phyloP scores from a whole-genome alignment of 1,139 yeast genomes.

The Pichia terricola region DNA sequence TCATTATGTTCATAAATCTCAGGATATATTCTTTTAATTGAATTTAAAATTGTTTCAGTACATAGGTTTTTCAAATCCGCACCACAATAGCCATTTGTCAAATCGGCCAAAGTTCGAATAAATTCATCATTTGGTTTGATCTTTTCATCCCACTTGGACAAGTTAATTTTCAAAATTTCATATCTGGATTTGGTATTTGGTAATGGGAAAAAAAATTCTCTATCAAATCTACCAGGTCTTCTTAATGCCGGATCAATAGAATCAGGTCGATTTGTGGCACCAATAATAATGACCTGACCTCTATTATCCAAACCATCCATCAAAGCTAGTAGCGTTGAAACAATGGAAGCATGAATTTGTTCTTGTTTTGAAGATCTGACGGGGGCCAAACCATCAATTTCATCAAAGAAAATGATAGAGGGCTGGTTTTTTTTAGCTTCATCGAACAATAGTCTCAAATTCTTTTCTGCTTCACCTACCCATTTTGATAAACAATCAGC shows the following conservation, averaged over 20 bases:
- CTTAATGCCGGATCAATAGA: slow-evolving; percentile 96
- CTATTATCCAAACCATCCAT: slow-evolving; percentile 97
- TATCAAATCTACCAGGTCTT: slow-evolving; percentile 94
- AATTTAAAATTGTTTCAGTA: slow-evolving; percentile 82
- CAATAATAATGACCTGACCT: slow-evolving; percentile 96
- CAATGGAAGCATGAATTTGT: slow-evolving; percentile 96
- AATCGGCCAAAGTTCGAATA: slow-evolving; percentile 56
- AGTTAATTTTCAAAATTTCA: slow-evolving; percentile 74
- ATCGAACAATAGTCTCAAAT: slow-evolving; percentile 78
- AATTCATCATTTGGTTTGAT: slow-evolving; percentile 32
- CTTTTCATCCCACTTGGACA: slow-evolving; percentile 62
- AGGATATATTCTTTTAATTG: slow-evolving; percentile 83
- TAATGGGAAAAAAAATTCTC: slow-evolving; percentile 92
- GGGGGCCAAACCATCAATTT: slow-evolving; percentile 96
- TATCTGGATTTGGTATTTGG: slow-evolving; percentile 78
- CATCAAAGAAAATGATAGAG: slow-evolving; percentile 90
- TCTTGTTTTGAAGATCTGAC: slow-evolving; percentile 96
- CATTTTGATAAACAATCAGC: slow-evolving; percentile 96
- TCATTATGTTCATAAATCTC: slow-evolving; percentile 78
- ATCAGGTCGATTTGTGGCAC: slow-evolving; percentile 97
- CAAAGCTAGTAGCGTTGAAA: slow-evolving; percentile 82
- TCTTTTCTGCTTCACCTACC: slow-evolving; percentile 99
- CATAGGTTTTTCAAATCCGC: slow-evolving; percentile 93
- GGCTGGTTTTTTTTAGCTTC: slow-evolving; percentile 97
- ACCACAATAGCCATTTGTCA: slow-evolving; percentile 97